Evolutionary conservation across 78 protist genomes (phyloP).

Genomic region (Cavenderia fasciculata): DNA sequence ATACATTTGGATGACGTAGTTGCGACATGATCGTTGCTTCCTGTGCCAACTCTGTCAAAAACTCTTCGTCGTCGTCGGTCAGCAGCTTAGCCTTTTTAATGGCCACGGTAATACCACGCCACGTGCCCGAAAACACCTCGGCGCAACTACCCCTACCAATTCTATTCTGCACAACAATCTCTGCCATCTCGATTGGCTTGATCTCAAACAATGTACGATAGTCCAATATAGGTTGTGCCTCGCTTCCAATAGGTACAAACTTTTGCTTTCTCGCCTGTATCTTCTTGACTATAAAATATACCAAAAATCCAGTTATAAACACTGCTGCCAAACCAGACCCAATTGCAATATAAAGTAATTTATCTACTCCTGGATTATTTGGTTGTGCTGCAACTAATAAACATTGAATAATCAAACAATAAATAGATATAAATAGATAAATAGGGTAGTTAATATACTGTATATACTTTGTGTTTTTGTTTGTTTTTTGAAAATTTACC

Average conservation of each 20-base stretch:
- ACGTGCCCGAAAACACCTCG: conserved; percentile 79
- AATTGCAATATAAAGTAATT: neutral
- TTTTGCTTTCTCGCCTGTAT: neutral
- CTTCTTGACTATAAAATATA: neutral
- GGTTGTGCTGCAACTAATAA: conserved; percentile 11
- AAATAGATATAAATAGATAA: neutral
- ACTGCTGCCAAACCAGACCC: conserved; percentile 9
- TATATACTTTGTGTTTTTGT: too few relatives aligned
- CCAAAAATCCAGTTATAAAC: neutral
- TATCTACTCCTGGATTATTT: neutral
- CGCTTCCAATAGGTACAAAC: neutral
- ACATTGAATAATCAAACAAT: neutral
- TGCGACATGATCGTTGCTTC: conserved; percentile 78
- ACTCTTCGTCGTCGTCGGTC: conserved; percentile 63
- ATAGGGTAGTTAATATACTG: too few relatives aligned
- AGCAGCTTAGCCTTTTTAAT: conserved; percentile 70
- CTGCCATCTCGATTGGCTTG: conserved; percentile 69
- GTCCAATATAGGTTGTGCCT: neutral
- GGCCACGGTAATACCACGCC: conserved; percentile 85
- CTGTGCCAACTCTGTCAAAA: conserved; percentile 62
- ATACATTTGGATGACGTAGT: conserved; percentile 83
- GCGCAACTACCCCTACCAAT: conserved; percentile 85
- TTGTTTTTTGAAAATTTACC: too few relatives aligned
- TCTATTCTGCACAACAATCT: conserved; percentile 47
- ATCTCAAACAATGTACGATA: conserved; percentile 67